Percentiles rank a stretch among this genome's conserved stretches.
Evolutionary conservation across 768 basidiomycete genomes (phyloP).

Genomic region (Podaxis rugospora): DNA sequence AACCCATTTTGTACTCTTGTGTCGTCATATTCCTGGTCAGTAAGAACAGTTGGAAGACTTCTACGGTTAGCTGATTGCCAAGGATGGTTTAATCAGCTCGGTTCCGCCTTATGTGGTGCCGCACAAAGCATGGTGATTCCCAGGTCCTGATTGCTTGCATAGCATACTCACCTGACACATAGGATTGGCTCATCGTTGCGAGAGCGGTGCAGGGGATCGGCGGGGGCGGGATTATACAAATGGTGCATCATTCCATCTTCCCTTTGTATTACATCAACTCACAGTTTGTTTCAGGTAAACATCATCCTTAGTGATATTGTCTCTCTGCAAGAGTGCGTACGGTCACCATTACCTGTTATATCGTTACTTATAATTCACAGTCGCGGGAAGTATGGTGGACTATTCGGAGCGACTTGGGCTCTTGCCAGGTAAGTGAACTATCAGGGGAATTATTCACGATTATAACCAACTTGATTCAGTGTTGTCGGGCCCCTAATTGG

Average conservation of each 20-base stretch:
- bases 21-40: conserved; percentile 68
- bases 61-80: not conserved
- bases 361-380: conserved; percentile 25
- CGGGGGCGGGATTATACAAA: conserved; percentile 74
- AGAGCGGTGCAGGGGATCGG: conserved; percentile 84
- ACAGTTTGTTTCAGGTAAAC: conserved; percentile 36
- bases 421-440: conserved; percentile 35
- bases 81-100: conserved; percentile 40
- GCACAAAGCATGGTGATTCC: conserved; percentile 61
- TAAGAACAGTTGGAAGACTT: not conserved
- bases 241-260: conserved; percentile 33
- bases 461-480: conserved; percentile 23
- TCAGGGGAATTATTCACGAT: not conserved
- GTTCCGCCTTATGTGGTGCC: conserved; percentile 78
- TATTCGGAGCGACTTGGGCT: conserved; percentile 80
- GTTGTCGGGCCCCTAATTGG: conserved; percentile 79
- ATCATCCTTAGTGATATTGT: conserved; percentile 85
- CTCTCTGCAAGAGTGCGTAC: conserved; percentile 59
- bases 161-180: not conserved
- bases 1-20: conserved; percentile 62
- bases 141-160: not conserved
- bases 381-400: conserved; percentile 75
- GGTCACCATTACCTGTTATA: not conserved
- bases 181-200: conserved; percentile 69
- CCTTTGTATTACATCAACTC: not conserved